Base-by-base conservation (phyloP, 345 rosid species). In the Populus deltoides region DNA sequence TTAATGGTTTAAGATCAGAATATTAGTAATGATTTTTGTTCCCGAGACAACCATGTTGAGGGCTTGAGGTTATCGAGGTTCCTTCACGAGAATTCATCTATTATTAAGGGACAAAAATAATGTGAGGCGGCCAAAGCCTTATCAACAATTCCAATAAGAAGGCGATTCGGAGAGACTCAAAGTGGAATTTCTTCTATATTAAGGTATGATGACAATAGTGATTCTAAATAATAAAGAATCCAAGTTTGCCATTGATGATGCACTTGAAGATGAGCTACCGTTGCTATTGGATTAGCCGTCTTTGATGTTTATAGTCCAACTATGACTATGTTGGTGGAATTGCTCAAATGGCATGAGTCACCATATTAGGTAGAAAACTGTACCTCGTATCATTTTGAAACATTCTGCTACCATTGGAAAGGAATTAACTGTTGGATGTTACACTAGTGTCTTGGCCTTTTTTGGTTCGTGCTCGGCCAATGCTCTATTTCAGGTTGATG, bases 221-320 rank as follows among this genome's bases (percentile, higher is more conserved):
- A 35, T 73, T 70, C 65, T 33, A 22, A 71, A 70, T 20, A 27
- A 61, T 25, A 77, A 77, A 72, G 89, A 85, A 69, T 67, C 82
- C 72, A 83, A 83, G 78, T 74, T 79, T 51, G 25, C 77, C 5
- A 29, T 39, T 45, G 75, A 68, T 41, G 70, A 72, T 41, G 51
- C 55, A 3, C 69, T 63, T 38, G 70, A 51, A 75, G 93, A 86
- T 91, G 47, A 91, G 92, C 86, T n/a, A 91, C 95, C 49, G 90
- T 91, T 72, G 96, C 96, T 59, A 91, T 93, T 70, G 93, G 93
- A 61, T 82, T 90, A n/a, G n/a, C n/a, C n/a, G n/a, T n/a, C n/a
- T n/a, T n/a, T n/a, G n/a, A n/a, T n/a, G n/a, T n/a, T n/a, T n/a
- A n/a, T n/a, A n/a, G n/a, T n/a, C n/a, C n/a, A n/a, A n/a, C n/a